Conservation (phyloP, 441 rosid genomes). For the Theobroma grandiflorum region DNA sequence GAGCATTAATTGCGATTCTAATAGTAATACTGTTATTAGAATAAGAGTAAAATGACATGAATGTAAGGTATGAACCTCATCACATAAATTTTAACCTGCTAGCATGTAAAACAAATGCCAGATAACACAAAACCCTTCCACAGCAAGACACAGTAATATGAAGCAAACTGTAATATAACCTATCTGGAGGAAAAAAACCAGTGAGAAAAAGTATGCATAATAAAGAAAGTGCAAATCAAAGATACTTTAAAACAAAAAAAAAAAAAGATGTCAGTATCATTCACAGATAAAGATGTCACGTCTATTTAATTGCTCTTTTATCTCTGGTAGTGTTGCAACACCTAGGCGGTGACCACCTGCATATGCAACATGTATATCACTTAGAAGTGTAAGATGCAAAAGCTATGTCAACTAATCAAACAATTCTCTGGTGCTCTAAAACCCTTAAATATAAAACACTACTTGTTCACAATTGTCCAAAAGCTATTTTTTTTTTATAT, state of each 20-base stretch:
- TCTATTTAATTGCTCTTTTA: constrained; percentile 21
- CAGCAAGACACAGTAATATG: background rate
- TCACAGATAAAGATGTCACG: constrained; percentile 25
- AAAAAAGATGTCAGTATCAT: background rate
- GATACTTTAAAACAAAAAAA: background rate
- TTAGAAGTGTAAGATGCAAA: background rate
- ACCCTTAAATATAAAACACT: background rate
- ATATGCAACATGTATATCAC: constrained; percentile 21
- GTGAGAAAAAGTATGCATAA: background rate
- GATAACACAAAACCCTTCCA: background rate
- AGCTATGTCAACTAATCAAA: background rate
- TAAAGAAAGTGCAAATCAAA: background rate
- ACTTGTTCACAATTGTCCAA: background rate
- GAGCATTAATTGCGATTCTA: background rate
- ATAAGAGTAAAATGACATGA: background rate
- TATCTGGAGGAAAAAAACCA: background rate
- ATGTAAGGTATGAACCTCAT: background rate
- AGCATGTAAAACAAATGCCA: background rate
- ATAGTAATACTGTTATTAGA: background rate
- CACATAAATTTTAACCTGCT: background rate
- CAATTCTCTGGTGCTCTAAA: background rate
- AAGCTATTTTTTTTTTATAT: background rate
- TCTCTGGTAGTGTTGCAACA: constrained; percentile 17
- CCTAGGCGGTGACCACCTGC: constrained; percentile 46
- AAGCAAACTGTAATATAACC: background rate